These are phyloP conservation scores for Corrigiola litoralis DNA, from an alignment of 179 eudicot species.

Conservation along the genomic window DNA sequence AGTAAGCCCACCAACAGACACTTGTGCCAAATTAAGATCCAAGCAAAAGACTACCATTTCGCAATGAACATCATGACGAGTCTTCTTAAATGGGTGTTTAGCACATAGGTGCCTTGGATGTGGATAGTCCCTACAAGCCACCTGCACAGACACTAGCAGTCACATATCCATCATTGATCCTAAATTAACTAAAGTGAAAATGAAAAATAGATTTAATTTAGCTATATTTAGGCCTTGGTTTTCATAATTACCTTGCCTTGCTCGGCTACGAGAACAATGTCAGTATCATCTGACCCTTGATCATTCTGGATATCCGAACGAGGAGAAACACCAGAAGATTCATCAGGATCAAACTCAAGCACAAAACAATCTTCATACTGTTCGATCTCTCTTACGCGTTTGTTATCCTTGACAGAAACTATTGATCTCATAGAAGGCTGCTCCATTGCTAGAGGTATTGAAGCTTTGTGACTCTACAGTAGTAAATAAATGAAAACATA, in stretches of 20 bases:
- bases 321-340: background rate
- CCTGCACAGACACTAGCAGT: constrained; percentile 9
- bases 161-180: background rate
- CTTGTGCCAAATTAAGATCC: background rate
- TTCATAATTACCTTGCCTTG: constrained; percentile 25
- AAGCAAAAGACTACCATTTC: constrained; percentile 17
- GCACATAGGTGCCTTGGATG: constrained; percentile 32
- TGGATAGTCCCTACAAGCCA: constrained; percentile 36
- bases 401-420: too few relatives aligned
- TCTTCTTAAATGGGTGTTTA: constrained; percentile 19
- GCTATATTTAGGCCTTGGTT: too few relatives aligned
- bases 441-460: too few relatives aligned
- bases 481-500: too few relatives aligned
- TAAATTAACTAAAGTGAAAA: background rate
- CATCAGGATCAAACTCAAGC: constrained; percentile 15
- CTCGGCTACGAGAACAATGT: constrained; percentile 20
- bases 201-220: background rate
- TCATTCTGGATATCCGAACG: background rate
- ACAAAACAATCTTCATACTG: constrained; percentile 26
- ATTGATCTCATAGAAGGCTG: too few relatives aligned
- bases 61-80: constrained; percentile 18
- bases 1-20: background rate
- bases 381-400: too few relatives aligned
- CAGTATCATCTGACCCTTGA: constrained; percentile 10
- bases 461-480: too few relatives aligned